A percentile compares a stretch with the other conserved stretches of the same genome.
These are phyloP conservation scores for Millerozyma miso DNA, from an alignment of 805 yeast genomes.

Conservation along the genomic window DNA sequence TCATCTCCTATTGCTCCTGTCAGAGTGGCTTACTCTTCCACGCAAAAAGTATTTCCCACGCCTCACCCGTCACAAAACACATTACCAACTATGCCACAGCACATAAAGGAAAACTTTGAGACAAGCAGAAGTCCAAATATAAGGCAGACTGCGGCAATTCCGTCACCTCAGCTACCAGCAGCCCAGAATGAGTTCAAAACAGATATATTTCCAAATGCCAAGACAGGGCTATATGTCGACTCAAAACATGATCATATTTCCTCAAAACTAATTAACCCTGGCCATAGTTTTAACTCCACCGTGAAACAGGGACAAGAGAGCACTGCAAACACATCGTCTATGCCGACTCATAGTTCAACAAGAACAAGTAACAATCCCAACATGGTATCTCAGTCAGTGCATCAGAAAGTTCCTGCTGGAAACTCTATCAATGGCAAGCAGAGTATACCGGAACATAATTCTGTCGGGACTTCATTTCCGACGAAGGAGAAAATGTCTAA, in stretches of 20 bases:
- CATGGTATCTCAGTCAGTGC: not conserved
- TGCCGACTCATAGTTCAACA: not conserved
- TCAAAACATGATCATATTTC: not conserved
- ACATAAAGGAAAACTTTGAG: not conserved
- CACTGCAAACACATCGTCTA: not conserved
- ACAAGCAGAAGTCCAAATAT: not conserved
- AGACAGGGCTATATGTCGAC: too few species aligned
- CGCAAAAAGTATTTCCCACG: not conserved
- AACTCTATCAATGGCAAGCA: not conserved
- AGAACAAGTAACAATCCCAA: not conserved
- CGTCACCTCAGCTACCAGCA: not conserved
- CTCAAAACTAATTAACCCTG: not conserved
- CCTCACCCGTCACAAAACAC: not conserved
- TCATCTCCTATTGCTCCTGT: constrained; percentile 1
- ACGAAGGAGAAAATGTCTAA: not conserved
- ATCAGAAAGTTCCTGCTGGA: not conserved
- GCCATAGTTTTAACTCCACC: not conserved
- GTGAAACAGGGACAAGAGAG: not conserved
- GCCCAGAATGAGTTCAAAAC: not conserved
- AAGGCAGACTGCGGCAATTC: not conserved
- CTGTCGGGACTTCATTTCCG: not conserved
- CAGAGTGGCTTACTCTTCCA: not conserved
- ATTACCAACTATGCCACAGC: not conserved
- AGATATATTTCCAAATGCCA: not conserved
- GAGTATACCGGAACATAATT: not conserved